A percentile compares a stretch with the other conserved stretches of the same genome.
Evolutionary conservation across 352 stramenopile genomes (phyloP).

Genomic region (Phytophthora hybrid): DNA sequence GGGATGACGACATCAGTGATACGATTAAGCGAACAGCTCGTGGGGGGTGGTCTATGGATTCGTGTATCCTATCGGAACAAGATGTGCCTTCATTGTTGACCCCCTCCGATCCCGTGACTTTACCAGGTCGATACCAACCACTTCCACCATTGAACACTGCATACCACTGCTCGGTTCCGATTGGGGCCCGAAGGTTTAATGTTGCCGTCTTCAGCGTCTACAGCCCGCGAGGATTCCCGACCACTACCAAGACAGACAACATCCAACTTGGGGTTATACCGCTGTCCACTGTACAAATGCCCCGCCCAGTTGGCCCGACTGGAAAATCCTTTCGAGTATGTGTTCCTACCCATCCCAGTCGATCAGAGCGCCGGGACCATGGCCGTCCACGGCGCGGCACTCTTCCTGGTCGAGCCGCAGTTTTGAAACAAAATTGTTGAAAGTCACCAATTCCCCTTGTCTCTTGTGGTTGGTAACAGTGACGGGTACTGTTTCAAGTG

Average conservation of each 20-base stretch:
- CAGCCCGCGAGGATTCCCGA: constrained; percentile 5
- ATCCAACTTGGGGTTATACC: constrained; percentile 37
- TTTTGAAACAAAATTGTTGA: neutral
- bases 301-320: constrained; percentile 32
- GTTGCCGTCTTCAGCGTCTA: constrained; percentile 3
- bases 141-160: constrained; percentile 38
- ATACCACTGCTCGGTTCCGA: constrained; percentile 41
- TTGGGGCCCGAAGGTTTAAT: constrained; percentile 17
- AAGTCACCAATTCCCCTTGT: too few relatives aligned
- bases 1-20: neutral
- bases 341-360: constrained; percentile 44
- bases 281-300: constrained; percentile 54
- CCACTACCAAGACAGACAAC: constrained; percentile 11
- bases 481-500: too few relatives aligned
- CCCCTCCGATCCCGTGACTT: neutral
- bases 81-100: neutral
- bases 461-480: too few relatives aligned
- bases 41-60: constrained; percentile 39
- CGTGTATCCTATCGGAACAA: constrained; percentile 22
- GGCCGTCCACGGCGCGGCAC: constrained; percentile 37
- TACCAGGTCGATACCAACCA: constrained; percentile 18
- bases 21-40: constrained; percentile 22
- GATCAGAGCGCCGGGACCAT: constrained; percentile 37
- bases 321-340: constrained; percentile 43
- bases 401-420: constrained; percentile 46